Conservation (phyloP, 2,329 filamentous ascomycete species). For the Orbilia brochopaga region DNA sequence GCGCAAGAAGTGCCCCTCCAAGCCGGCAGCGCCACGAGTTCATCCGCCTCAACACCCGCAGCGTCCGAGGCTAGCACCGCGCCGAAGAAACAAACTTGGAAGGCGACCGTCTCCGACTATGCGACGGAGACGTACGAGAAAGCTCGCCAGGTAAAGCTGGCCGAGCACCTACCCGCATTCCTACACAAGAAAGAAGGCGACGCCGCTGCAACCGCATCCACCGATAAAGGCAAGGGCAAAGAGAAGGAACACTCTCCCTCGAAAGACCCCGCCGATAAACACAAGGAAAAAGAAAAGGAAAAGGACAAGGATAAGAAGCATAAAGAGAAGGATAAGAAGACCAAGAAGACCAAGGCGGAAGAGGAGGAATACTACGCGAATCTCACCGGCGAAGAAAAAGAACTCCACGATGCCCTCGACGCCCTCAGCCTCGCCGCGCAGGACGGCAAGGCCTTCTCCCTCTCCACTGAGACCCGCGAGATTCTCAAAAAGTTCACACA, state of each 20-base stretch:
- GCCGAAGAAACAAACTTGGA: slow-evolving; percentile 40
- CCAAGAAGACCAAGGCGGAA: slow-evolving; percentile 45
- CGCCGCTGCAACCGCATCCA: slow-evolving; percentile 52
- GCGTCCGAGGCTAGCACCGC: slow-evolving; percentile 22
- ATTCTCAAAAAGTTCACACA: slow-evolving; percentile 83
- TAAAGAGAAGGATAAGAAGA: slow-evolving; percentile 55
- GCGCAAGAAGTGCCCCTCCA: slow-evolving; percentile 28
- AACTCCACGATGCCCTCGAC: slow-evolving; percentile 80
- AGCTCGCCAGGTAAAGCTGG: slow-evolving; percentile 44
- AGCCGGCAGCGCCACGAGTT: slow-evolving; percentile 10
- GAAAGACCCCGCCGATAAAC: neutral
- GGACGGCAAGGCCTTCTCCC: slow-evolving; percentile 80
- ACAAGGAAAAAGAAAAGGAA: slow-evolving; percentile 52
- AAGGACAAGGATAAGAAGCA: slow-evolving; percentile 53
- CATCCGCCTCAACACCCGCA: slow-evolving; percentile 17
- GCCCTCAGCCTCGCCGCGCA: slow-evolving; percentile 80
- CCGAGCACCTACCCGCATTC: slow-evolving; percentile 49
- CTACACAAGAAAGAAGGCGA: slow-evolving; percentile 51
- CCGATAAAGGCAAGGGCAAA: slow-evolving; percentile 54
- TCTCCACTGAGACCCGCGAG: slow-evolving; percentile 82
- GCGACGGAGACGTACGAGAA: slow-evolving; percentile 34
- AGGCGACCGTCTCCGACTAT: slow-evolving; percentile 27
- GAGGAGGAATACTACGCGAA: slow-evolving; percentile 38
- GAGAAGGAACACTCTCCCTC: slow-evolving; percentile 51
- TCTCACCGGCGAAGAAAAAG: slow-evolving; percentile 65